A percentile compares a stretch with the other conserved stretches of the same genome.
These are phyloP conservation scores for Limtongia smithiae DNA, from an alignment of 805 yeast genomes.

Conservation along the genomic window DNA sequence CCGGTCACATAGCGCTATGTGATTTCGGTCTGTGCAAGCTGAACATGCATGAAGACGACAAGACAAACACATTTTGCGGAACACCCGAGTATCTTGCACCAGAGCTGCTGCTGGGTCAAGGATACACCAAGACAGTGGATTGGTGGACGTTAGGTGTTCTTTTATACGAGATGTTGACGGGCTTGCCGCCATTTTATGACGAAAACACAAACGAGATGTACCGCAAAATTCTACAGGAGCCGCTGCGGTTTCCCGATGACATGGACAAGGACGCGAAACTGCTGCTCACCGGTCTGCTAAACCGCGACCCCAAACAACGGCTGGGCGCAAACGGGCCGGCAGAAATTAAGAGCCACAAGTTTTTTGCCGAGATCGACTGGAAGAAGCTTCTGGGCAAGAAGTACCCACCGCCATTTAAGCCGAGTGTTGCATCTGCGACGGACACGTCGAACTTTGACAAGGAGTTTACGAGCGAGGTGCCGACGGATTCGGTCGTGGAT, in stretches of 20 bases:
- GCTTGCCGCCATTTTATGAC: constrained; percentile 95
- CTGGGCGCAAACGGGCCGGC: constrained; percentile 76
- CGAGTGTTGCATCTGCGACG: constrained; percentile 64
- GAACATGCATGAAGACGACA: constrained; percentile 61
- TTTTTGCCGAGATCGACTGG: constrained; percentile 87
- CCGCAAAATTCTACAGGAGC: constrained; percentile 84
- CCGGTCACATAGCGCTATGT: constrained; percentile 96
- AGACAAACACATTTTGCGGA: constrained; percentile 88
- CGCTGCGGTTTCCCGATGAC: constrained; percentile 81
- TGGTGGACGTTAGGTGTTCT: constrained; percentile 98
- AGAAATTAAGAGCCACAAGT: constrained; percentile 78
- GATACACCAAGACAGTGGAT: constrained; percentile 92
- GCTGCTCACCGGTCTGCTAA: constrained; percentile 65
- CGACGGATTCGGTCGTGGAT: constrained; percentile 93
- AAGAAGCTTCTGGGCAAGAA: constrained; percentile 73
- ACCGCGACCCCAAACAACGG: constrained; percentile 80
- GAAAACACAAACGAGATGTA: constrained; percentile 93
- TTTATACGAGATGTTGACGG: constrained; percentile 92
- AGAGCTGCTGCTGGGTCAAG: constrained; percentile 83
- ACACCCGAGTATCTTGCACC: constrained; percentile 98
- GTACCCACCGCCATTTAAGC: constrained; percentile 93
- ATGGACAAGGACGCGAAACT: constrained; percentile 85
- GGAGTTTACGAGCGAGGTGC: constrained; percentile 87
- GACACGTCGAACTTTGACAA: constrained; percentile 93
- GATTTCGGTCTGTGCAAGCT: constrained; percentile 96